These are phyloP conservation scores for Turritis glabra DNA, from an alignment of 345 rosid species.

Conservation along the genomic window DNA sequence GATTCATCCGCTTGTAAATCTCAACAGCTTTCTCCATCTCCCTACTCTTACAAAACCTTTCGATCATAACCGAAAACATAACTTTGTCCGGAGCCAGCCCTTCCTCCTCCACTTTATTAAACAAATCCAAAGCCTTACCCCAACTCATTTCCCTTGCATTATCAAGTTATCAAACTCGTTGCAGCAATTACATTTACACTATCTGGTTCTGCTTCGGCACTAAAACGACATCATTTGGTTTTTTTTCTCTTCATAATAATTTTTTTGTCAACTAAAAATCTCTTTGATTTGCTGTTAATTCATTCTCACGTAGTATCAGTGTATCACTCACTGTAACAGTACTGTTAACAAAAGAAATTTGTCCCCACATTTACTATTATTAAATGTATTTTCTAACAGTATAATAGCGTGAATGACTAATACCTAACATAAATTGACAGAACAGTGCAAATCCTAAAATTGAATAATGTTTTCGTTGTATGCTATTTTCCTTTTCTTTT, in stretches of 20 bases:
- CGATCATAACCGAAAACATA: constrained; percentile 66
- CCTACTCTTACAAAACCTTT: constrained; percentile 55
- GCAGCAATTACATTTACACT: constrained; percentile 54
- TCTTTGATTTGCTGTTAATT: not conserved
- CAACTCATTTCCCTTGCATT: constrained; percentile 51
- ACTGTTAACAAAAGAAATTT: not conserved
- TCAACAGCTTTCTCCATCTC: constrained; percentile 55
- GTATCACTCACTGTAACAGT: not conserved
- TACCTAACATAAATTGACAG: constrained; percentile 15
- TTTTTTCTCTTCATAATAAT: too few relatives aligned
- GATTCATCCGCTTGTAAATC: constrained; percentile 58
- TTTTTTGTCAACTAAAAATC: too few relatives aligned
- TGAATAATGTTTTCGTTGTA: not conserved
- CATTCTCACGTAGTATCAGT: not conserved
- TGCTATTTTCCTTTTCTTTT: not conserved
- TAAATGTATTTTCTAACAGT: not conserved
- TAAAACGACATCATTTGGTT: too few relatives aligned
- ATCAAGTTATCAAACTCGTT: constrained; percentile 65
- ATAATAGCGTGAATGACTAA: not conserved
- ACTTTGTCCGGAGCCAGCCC: constrained; percentile 58
- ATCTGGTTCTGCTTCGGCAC: too few relatives aligned
- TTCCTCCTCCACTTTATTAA: constrained; percentile 50
- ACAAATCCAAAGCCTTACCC: constrained; percentile 59
- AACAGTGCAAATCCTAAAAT: constrained; percentile 17
- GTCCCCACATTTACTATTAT: not conserved